These are phyloP conservation scores for Ilex aquifolium DNA, from an alignment of 257 asterid genomes.

Conservation along the genomic window DNA sequence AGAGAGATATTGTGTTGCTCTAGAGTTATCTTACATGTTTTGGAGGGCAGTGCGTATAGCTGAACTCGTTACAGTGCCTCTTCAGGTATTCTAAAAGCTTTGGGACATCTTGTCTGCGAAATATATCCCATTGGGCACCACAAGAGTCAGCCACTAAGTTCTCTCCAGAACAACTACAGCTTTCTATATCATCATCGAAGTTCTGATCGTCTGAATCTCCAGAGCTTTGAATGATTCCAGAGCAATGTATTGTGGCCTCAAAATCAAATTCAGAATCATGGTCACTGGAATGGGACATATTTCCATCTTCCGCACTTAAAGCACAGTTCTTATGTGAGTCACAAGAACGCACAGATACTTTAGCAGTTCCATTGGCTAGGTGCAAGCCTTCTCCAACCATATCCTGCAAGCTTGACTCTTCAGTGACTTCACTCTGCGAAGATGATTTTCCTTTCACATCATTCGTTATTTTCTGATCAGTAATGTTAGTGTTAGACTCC, in stretches of 20 bases:
- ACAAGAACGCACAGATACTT: conserved; percentile 44
- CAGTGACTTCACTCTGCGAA: conserved; percentile 64
- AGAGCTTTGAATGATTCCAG: conserved; percentile 57
- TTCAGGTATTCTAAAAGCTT: conserved; percentile 73
- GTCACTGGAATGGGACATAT: conserved; percentile 47
- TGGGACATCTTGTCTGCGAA: conserved; percentile 80
- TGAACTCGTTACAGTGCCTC: conserved; percentile 68
- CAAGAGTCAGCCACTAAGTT: conserved; percentile 41
- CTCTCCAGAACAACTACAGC: conserved; percentile 39
- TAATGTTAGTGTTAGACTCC: conserved; percentile 47
- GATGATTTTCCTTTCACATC: conserved; percentile 51
- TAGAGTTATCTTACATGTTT: conserved; percentile 40
- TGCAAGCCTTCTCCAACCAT: conserved; percentile 31
- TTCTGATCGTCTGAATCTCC: conserved; percentile 58
- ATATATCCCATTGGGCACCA: conserved; percentile 93
- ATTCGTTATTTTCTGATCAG: conserved; percentile 31
- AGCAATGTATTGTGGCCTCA: conserved; percentile 61
- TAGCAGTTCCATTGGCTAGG: conserved; percentile 46
- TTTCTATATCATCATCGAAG: conserved; percentile 46
- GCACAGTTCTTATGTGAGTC: conserved; percentile 36
- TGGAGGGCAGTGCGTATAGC: conserved; percentile 34
- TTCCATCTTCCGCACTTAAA: conserved; percentile 28
- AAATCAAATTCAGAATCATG: conserved; percentile 43
- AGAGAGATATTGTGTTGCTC: conserved; percentile 1
- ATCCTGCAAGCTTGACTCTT: conserved; percentile 69